Evolutionary conservation across 2,329 filamentous ascomycete genomes (phyloP), one percentile per base, ranked within the genome.

Genomic region (Penicillium olsonii): DNA sequence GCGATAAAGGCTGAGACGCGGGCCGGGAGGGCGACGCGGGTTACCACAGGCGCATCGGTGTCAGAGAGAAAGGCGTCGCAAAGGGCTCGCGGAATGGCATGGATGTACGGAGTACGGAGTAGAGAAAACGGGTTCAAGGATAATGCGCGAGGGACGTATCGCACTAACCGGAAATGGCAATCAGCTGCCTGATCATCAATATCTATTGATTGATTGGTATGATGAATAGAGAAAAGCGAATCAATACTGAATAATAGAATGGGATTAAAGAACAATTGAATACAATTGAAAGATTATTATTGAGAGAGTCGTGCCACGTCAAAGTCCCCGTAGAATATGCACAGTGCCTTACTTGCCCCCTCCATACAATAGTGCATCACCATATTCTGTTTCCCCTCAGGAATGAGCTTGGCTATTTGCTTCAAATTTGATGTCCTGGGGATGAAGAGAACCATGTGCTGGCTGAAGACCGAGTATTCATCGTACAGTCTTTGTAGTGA

Each of bases 311-410:
- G 66, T 54, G 49, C 29, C 39, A 76, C 68, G 37, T 75, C 62
- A 45, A 81, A 82, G 10, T 75, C 71, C 4, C 82, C 82, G 57
- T 81, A 80, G 59, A 79, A 85, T 18, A 79, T 76, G 68, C 82
- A 84, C 22, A 85, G 66, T 18, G 82, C 82, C 72, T 96, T 96
- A 70, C 92, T 96, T 6, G 88, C 88, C 11, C 91, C 90, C 61
- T 88, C 80, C 75, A 95, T 89, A 66, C 92, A 96, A 68, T 97
- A 97, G 74, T 99, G 94, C 41, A 89, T 83, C 20, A 92, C 85
- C 37, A 87, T 83, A 15, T 90, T 77, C 71, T 87, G 88, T 48
- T 75, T 65, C 2, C 70, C 75, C 5, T 73, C 68, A 3, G 71
- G 64, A 2, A 74, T 72, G 10, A 73, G 72, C 2, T 73, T 78